These are phyloP conservation scores for Paraphaeosphaeria minitans DNA, from an alignment of 2,329 filamentous ascomycete species.

Conservation along the genomic window DNA sequence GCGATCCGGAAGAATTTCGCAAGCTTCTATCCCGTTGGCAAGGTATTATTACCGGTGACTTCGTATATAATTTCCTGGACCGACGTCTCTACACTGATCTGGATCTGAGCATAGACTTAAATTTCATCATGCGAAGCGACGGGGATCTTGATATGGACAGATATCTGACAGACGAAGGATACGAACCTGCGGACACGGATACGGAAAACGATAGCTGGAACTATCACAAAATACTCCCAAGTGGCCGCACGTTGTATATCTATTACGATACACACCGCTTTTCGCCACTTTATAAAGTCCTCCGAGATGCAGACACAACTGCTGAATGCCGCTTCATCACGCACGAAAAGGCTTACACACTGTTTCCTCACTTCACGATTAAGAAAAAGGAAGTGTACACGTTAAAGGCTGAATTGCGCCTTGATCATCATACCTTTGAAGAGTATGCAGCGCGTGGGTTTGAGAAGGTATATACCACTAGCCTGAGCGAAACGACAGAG, in stretches of 20 bases:
- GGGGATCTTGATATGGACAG: not conserved
- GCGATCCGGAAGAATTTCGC: slow-evolving; percentile 7
- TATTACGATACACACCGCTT: no score
- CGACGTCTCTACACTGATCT: not conserved
- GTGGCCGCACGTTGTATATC: not conserved
- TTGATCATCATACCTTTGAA: not conserved
- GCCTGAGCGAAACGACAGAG: not conserved
- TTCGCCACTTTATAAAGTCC: not conserved
- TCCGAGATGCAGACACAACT: not conserved
- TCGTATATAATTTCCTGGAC: not conserved
- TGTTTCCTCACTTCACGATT: not conserved
- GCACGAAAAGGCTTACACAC: not conserved
- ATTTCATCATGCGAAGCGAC: not conserved
- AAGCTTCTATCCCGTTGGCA: not conserved
- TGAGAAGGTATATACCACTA: not conserved
- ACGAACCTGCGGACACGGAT: no score
- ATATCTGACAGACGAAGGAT: no score
- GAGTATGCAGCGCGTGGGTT: not conserved
- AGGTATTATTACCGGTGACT: not conserved
- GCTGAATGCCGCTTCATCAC: not conserved
- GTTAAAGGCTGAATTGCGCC: not conserved
- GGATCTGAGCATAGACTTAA: not conserved
- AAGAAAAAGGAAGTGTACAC: not conserved
- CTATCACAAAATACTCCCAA: not conserved
- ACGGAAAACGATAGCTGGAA: no score